These are phyloP conservation scores for Fistulifera pelliculosa DNA, from an alignment of 108 stramenopile species.

Conservation along the genomic window DNA sequence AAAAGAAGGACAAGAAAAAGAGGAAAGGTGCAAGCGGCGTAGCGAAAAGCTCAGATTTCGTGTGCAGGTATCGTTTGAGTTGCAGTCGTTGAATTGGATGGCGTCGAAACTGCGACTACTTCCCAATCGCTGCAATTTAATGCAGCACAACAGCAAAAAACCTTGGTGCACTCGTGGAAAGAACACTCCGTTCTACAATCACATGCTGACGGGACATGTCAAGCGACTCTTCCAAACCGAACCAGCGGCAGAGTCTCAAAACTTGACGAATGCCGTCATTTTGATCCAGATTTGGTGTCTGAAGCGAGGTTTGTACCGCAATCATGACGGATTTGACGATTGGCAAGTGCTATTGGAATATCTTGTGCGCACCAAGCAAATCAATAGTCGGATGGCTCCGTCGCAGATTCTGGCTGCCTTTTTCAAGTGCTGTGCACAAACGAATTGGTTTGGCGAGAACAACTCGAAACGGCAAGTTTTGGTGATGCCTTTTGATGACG, in stretches of 20 bases:
- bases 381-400: constrained; percentile 59
- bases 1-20: constrained; percentile 14
- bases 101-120: constrained; percentile 57
- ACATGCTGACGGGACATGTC: constrained; percentile 42
- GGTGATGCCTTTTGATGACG: constrained; percentile 13
- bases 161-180: too few relatives aligned
- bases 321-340: constrained; percentile 66
- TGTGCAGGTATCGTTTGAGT: constrained; percentile 65
- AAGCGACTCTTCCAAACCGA: constrained; percentile 18
- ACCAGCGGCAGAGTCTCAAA: constrained; percentile 8
- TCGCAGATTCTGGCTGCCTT: constrained; percentile 67
- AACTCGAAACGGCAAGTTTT: constrained; percentile 29
- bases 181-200: constrained; percentile 42
- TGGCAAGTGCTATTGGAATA: constrained; percentile 52
- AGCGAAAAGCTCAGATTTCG: constrained; percentile 42
- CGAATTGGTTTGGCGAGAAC: constrained; percentile 59
- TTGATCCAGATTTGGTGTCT: constrained; percentile 78
- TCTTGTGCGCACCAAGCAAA: constrained; percentile 53
- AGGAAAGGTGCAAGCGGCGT: constrained; percentile 4
- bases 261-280: constrained; percentile 45
- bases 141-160: background rate
- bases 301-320: constrained; percentile 65
- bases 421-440: constrained; percentile 64
- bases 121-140: constrained; percentile 63
- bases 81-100: constrained; percentile 62